Percentiles rank a stretch among this genome's conserved stretches.
Conservation (phyloP, 495 filamentous ascomycete species). For the Lepraria neglecta region DNA sequence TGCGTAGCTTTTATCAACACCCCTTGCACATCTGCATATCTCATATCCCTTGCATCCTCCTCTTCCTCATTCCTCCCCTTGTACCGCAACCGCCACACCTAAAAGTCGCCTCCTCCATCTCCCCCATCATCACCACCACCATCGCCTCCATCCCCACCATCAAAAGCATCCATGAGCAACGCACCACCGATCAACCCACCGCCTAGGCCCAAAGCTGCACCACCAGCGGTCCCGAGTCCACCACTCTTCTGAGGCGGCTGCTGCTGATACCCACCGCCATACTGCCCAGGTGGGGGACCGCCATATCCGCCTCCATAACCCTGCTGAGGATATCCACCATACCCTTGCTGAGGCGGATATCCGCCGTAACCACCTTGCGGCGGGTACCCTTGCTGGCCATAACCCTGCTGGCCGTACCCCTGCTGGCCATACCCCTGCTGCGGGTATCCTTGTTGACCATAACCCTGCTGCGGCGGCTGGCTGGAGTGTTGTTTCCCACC, state of each 20-base stretch:
- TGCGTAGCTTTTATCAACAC: no score
- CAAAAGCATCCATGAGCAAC: conserved; percentile 58
- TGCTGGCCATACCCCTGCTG: conserved; percentile 26
- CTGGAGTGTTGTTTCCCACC: conserved; percentile 37
- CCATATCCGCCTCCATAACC: conserved; percentile 32
- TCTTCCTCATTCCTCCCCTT: neutral
- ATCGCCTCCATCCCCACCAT: conserved; percentile 50
- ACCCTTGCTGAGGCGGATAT: conserved; percentile 41
- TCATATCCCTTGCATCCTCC: neutral
- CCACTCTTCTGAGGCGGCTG: conserved; percentile 28
- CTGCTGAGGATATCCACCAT: conserved; percentile 32
- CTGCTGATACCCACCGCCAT: conserved; percentile 28
- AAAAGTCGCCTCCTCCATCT: conserved; percentile 39
- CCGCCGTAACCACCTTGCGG: conserved; percentile 31
- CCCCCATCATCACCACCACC: conserved; percentile 26
- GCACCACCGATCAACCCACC: conserved; percentile 68
- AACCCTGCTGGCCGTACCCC: conserved; percentile 4
- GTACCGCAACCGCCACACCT: neutral
- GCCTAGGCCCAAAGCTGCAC: conserved; percentile 68
- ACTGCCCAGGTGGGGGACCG: conserved; percentile 21
- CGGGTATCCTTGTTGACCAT: conserved; percentile 27
- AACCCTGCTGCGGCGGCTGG: conserved; percentile 9
- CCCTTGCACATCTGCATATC: no score
- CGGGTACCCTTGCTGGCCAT: conserved; percentile 25
- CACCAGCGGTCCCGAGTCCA: conserved; percentile 59